Percentiles rank a stretch among this genome's conserved stretches.
Conservation (phyloP, 352 stramenopile species). For the Pseudoperonospora humuli region DNA sequence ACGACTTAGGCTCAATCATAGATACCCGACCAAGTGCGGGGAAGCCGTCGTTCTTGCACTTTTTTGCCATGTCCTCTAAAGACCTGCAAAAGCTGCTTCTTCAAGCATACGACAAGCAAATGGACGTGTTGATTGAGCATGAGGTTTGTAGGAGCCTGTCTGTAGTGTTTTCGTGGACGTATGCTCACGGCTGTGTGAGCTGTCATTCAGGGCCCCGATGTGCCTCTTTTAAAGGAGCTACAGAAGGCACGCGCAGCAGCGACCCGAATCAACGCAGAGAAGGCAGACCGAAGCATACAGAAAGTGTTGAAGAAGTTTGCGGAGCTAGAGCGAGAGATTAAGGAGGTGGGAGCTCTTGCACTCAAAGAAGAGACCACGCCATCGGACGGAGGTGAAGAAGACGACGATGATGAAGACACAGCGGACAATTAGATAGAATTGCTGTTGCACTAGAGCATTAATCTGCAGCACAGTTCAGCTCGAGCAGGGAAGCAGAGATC, state of each 20-base stretch:
- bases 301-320: conserved; percentile 71
- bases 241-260: conserved; percentile 42
- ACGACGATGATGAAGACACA: conserved; percentile 21
- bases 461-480: background rate
- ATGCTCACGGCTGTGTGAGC: conserved; percentile 6
- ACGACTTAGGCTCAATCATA: conserved; percentile 80
- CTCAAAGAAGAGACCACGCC: conserved; percentile 41
- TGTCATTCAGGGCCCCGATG: conserved; percentile 28
- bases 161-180: background rate
- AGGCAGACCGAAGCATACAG: conserved; percentile 54
- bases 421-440: conserved; percentile 19
- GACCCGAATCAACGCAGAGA: conserved; percentile 47
- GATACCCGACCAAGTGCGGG: conserved; percentile 57
- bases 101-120: conserved; percentile 79
- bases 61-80: conserved; percentile 66
- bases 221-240: conserved; percentile 64
- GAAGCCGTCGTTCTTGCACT: conserved; percentile 81
- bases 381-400: conserved; percentile 37
- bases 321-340: conserved; percentile 60
- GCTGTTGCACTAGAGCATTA: background rate
- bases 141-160: conserved; percentile 26
- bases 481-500: background rate
- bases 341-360: conserved; percentile 51
- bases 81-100: conserved; percentile 69
- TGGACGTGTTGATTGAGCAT: conserved; percentile 63